Evolutionary conservation across 208 protist species (phyloP).

Genomic region (Blastocrithidia nonstop): DNA sequence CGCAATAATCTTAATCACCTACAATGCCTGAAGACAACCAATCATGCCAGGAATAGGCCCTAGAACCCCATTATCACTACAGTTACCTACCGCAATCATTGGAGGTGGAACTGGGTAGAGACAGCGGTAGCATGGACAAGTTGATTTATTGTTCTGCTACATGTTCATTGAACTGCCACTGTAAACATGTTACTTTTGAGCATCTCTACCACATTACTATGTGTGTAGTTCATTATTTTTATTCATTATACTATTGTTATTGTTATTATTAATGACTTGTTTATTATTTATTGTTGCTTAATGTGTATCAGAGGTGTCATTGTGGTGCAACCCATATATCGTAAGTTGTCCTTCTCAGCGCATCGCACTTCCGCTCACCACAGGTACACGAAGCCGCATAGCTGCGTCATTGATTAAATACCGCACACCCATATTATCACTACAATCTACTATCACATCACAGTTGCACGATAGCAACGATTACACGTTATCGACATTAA

Average conservation of each 20-base stretch:
- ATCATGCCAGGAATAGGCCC: conserved; percentile 89
- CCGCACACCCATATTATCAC: conserved; percentile 87
- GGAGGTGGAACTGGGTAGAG: conserved; percentile 84
- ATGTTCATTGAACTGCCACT: too few species aligned
- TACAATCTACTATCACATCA: conserved; percentile 87
- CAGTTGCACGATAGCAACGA: conserved; percentile 21
- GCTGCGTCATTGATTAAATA: conserved; percentile 93
- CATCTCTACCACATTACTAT: conserved; percentile 4
- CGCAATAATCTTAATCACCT: conserved; percentile 79
- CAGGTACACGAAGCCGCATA: conserved; percentile 51
- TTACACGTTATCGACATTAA: conserved; percentile 61
- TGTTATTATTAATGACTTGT: background rate
- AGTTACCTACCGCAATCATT: conserved; percentile 65
- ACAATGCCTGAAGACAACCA: conserved; percentile 87
- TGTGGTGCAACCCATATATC: conserved; percentile 82
- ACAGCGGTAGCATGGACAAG: conserved; percentile 91
- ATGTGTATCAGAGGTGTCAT: too few species aligned
- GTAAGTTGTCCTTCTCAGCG: conserved; percentile 90
- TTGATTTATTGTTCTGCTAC: too few species aligned
- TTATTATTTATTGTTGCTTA: background rate
- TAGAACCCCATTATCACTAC: conserved; percentile 86
- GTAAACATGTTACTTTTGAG: too few species aligned
- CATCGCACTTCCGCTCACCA: conserved; percentile 91
- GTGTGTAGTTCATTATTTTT: background rate
- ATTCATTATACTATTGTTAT: background rate